Conservation (phyloP, 306 rosid species). For the Inga laurina region DNA sequence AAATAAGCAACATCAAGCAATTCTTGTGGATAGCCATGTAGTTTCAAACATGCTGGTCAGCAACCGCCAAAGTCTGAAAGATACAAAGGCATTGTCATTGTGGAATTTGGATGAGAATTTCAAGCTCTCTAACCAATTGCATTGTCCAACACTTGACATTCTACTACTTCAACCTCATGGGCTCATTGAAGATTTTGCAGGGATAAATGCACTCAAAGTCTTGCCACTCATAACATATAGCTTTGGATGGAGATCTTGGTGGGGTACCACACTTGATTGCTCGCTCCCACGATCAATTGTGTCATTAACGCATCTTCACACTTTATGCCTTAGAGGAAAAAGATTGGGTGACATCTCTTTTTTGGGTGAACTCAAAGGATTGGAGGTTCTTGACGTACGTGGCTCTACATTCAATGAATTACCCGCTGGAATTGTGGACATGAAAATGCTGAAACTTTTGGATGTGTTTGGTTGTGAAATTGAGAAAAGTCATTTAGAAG, state of each 20-base stretch:
- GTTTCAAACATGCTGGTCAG: no score
- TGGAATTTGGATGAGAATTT: background rate
- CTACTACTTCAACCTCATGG: background rate
- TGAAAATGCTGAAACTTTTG: background rate
- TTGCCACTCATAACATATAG: background rate
- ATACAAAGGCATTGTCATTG: background rate
- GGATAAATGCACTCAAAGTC: background rate
- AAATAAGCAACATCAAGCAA: background rate
- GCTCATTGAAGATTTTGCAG: background rate
- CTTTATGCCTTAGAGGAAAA: background rate
- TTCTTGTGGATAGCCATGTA: background rate
- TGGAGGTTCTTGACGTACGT: background rate
- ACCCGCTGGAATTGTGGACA: background rate
- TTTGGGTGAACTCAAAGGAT: background rate
- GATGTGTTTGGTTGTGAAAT: background rate
- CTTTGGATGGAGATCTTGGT: background rate
- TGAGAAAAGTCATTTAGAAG: background rate
- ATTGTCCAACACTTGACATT: background rate
- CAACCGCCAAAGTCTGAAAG: background rate
- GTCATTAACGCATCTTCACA: background rate
- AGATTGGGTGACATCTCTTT: background rate
- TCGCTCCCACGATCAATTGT: background rate
- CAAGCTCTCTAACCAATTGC: background rate
- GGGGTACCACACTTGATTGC: no score
- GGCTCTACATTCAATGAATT: background rate